Evolutionary conservation across 805 yeast species (phyloP).

Genomic region (Metschnikowia dekortorum): DNA sequence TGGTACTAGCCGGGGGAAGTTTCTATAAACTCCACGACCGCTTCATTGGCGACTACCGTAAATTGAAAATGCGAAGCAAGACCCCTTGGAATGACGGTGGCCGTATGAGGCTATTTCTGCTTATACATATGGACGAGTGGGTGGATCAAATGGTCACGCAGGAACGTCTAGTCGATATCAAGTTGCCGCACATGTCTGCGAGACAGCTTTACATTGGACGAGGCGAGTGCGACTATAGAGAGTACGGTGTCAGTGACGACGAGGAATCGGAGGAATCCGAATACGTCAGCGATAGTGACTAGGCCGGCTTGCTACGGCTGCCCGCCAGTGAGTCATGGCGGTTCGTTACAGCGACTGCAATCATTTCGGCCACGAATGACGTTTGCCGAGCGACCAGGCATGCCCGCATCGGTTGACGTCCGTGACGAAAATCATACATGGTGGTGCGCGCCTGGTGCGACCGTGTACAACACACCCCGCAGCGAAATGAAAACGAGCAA

Average conservation of each 20-base stretch:
- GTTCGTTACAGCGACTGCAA: no score
- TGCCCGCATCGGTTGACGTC: no score
- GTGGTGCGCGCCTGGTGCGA: neutral
- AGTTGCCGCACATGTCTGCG: conserved; percentile 58
- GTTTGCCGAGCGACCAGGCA: no score
- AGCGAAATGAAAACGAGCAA: neutral
- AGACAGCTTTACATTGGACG: conserved; percentile 40
- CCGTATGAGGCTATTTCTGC: conserved; percentile 30
- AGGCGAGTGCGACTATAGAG: conserved; percentile 37
- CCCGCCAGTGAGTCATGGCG: no score
- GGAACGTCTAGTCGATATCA: conserved; percentile 66
- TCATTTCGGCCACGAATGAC: no score
- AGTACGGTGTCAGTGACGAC: conserved; percentile 31
- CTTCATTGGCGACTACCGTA: conserved; percentile 61
- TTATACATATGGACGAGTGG: conserved; percentile 65
- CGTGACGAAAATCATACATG: no score
- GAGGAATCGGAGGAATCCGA: conserved; percentile 20
- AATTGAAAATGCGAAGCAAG: conserved; percentile 44
- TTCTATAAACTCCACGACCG: conserved; percentile 49
- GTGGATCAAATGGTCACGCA: conserved; percentile 55
- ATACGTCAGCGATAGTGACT: conserved; percentile 40
- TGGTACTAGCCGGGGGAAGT: conserved; percentile 33
- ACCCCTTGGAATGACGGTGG: conserved; percentile 22
- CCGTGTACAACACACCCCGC: neutral
- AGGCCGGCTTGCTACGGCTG: neutral